A percentile compares a stretch with the other conserved stretches of the same genome.
phyloP scores from a whole-genome alignment of 495 filamentous ascomycete genomes.

The Penicillium coprophilum region DNA sequence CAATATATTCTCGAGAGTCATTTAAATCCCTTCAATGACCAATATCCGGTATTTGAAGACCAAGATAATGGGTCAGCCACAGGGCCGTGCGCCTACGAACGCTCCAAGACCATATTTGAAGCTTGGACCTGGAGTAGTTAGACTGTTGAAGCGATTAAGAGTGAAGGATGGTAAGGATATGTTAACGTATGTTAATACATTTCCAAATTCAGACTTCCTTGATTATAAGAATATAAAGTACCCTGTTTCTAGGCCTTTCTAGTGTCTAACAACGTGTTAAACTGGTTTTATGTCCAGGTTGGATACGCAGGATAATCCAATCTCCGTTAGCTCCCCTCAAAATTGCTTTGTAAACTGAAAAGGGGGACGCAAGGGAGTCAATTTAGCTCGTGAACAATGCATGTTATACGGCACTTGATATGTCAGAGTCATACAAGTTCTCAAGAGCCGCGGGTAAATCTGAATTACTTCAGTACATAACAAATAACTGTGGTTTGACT shows the following conservation, averaged over 20 bases:
- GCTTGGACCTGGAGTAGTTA: neutral
- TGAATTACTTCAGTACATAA: neutral
- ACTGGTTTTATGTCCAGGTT: neutral
- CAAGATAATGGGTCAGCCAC: slow-evolving; percentile 8
- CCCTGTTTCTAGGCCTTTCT: no score
- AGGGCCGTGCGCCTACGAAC: slow-evolving; percentile 7
- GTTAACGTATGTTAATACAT: no score
- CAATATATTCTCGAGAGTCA: neutral
- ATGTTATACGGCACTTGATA: neutral
- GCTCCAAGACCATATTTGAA: neutral
- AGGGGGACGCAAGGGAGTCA: slow-evolving; percentile 2
- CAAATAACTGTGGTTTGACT: neutral
- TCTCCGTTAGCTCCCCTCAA: slow-evolving; percentile 7
- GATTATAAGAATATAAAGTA: no score
- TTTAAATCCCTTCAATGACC: neutral
- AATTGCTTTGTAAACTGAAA: neutral
- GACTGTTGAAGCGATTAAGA: neutral
- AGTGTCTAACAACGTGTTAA: neutral
- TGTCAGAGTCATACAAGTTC: neutral
- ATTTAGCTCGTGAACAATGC: neutral
- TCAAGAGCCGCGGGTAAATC: slow-evolving; percentile 6
- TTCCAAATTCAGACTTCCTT: no score
- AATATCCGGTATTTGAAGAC: neutral
- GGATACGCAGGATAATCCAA: slow-evolving; percentile 8
- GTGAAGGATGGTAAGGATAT: neutral